phyloP scores from a whole-genome alignment of 768 basidiomycete species.

The Rhodotorula sphaerocarpa region DNA sequence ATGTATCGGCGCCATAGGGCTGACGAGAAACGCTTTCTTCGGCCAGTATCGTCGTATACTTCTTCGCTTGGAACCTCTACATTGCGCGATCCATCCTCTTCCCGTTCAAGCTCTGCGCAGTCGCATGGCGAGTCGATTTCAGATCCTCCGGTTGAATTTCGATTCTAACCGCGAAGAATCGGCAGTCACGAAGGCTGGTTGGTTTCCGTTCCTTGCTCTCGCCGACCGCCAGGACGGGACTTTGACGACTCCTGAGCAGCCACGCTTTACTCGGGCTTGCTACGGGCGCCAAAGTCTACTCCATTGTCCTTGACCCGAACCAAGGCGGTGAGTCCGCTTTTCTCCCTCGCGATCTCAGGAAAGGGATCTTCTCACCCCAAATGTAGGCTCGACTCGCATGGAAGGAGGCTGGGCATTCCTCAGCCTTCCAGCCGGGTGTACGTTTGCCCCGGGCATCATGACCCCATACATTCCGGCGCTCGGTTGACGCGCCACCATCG shows the following conservation, averaged over 20 bases:
- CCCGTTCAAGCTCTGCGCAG: conserved; percentile 21
- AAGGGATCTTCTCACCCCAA: too few relatives aligned
- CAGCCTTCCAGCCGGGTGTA: conserved; percentile 20
- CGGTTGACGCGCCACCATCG: too few relatives aligned
- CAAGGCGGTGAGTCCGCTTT: conserved; percentile 30
- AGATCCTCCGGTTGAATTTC: conserved; percentile 19
- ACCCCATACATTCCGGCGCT: too few relatives aligned
- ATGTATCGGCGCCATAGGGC: too few relatives aligned
- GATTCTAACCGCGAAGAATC: conserved; percentile 9
- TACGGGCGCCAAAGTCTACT: conserved; percentile 20
- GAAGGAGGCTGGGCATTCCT: conserved; percentile 19
- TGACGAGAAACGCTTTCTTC: too few relatives aligned
- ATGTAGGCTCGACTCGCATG: conserved; percentile 22
- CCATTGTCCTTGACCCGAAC: conserved; percentile 29
- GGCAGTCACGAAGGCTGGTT: conserved; percentile 3
- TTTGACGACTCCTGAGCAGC: neutral
- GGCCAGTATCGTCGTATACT: neutral
- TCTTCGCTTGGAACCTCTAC: conserved; percentile 29
- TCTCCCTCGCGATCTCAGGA: too few relatives aligned
- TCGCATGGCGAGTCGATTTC: conserved; percentile 3
- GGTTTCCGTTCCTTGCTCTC: neutral
- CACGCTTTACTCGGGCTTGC: conserved; percentile 14
- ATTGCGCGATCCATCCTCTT: conserved; percentile 15
- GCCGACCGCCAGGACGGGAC: too few relatives aligned
- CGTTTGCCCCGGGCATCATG: too few relatives aligned